Percentiles rank a stretch among this genome's conserved stretches.
Evolutionary conservation across 371 early-diverging fungal species (phyloP).

Genomic region (Nematocida sp.): DNA sequence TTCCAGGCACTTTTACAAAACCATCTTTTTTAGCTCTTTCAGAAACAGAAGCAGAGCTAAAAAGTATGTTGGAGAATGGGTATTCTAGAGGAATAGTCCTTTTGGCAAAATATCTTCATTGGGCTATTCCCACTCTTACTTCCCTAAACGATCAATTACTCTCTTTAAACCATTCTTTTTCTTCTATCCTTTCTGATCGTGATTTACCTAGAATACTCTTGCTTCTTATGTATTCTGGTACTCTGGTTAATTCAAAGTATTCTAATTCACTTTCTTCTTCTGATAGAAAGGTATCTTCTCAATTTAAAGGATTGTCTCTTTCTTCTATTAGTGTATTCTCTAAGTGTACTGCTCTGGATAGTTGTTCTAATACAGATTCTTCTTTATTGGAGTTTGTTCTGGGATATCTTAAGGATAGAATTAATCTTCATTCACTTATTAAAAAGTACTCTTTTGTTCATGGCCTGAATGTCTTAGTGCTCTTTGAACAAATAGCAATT

Average conservation of each 20-base stretch:
- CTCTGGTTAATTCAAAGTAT: conserved; percentile 34
- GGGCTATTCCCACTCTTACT: conserved; percentile 2
- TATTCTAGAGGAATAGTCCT: neutral
- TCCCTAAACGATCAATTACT: neutral
- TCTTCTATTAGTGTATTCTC: conserved; percentile 15
- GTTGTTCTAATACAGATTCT: too few relatives aligned
- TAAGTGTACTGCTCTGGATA: conserved; percentile 5
- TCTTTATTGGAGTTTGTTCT: conserved; percentile 31
- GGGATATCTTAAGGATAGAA: neutral
- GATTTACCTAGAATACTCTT: conserved; percentile 8
- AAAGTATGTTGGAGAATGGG: neutral
- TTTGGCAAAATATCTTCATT: conserved; percentile 12
- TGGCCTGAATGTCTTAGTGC: neutral
- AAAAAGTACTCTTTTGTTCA: neutral
- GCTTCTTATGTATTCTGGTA: conserved; percentile 13
- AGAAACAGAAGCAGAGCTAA: neutral
- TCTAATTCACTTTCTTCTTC: neutral
- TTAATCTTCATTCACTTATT: conserved; percentile 24
- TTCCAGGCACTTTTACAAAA: neutral
- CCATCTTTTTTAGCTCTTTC: too few relatives aligned
- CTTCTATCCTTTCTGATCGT: neutral
- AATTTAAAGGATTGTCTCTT: conserved; percentile 9
- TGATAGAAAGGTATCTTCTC: neutral
- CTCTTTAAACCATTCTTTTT: neutral
- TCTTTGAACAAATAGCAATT: conserved; percentile 19